A percentile compares a stretch with the other conserved stretches of the same genome.
Conservation (phyloP, 495 filamentous ascomycete genomes). For the Aspergillus mulundensis region DNA sequence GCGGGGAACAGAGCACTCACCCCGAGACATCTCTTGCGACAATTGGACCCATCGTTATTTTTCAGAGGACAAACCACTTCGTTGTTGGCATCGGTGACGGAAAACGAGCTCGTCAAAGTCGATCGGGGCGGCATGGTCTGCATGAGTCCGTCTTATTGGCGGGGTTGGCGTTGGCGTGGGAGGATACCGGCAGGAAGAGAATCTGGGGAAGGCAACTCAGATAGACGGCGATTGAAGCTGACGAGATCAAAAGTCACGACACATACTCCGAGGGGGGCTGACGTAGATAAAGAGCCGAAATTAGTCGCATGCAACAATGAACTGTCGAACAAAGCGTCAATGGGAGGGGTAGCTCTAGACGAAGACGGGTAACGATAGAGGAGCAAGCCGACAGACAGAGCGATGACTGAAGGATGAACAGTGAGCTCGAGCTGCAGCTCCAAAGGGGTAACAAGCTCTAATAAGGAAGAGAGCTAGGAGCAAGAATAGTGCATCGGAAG, state of each 20-base stretch:
- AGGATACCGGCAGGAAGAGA: slow-evolving; percentile 6
- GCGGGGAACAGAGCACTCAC: slow-evolving; percentile 58
- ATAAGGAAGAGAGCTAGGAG: slow-evolving; percentile 8
- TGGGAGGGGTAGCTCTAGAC: slow-evolving; percentile 8
- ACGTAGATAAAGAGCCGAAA: neutral
- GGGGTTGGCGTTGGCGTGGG: slow-evolving; percentile 16
- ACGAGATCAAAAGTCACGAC: slow-evolving; percentile 9
- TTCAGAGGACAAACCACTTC: slow-evolving; percentile 95
- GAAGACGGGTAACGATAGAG: neutral
- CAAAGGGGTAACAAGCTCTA: slow-evolving; percentile 12
- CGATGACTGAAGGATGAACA: slow-evolving; percentile 4
- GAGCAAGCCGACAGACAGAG: neutral
- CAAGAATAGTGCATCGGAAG: slow-evolving; percentile 10
- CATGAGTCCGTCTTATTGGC: slow-evolving; percentile 37
- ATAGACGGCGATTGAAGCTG: slow-evolving; percentile 14
- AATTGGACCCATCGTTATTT: slow-evolving; percentile 95
- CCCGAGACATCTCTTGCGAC: slow-evolving; percentile 94
- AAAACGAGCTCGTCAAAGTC: slow-evolving; percentile 84
- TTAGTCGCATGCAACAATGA: slow-evolving; percentile 10
- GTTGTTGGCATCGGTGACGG: slow-evolving; percentile 85
- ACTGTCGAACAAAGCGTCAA: slow-evolving; percentile 1
- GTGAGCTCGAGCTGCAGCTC: slow-evolving; percentile 7
- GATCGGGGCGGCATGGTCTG: slow-evolving; percentile 80
- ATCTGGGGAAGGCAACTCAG: slow-evolving; percentile 1
- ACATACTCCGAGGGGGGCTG: slow-evolving; percentile 11